These are phyloP conservation scores for Thelonectria blattea DNA, from an alignment of 2,329 filamentous ascomycete species.

Conservation along the genomic window DNA sequence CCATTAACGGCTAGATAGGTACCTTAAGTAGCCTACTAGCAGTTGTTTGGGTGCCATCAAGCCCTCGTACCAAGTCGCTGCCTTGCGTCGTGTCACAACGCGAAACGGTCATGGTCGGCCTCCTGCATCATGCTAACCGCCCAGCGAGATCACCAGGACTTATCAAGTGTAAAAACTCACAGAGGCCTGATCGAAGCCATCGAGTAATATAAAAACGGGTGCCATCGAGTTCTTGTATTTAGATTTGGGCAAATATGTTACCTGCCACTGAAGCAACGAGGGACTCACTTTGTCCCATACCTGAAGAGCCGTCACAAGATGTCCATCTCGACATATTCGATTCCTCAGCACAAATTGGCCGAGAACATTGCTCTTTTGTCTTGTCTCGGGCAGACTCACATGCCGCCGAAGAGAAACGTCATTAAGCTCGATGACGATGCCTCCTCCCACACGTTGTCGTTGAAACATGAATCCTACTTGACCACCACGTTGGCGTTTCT, in stretches of 20 bases:
- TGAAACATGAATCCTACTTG: constrained; percentile 29
- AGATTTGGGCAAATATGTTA: too few species aligned
- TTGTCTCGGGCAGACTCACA: constrained; percentile 3
- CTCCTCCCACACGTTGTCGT: constrained; percentile 3
- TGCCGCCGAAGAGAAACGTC: neutral
- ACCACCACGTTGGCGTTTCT: constrained; percentile 27
- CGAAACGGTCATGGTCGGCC: too few species aligned
- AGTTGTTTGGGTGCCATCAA: too few species aligned
- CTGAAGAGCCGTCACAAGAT: neutral
- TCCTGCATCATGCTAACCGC: too few species aligned
- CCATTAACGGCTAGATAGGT: too few species aligned
- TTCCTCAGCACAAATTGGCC: constrained; percentile 5
- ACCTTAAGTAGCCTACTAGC: too few species aligned
- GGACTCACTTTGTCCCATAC: neutral
- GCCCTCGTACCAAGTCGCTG: too few species aligned
- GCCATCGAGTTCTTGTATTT: too few species aligned
- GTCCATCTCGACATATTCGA: neutral
- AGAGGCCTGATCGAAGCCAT: neutral
- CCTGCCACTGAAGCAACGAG: too few species aligned
- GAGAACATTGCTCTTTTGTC: constrained; percentile 29
- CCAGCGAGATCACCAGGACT: too few species aligned
- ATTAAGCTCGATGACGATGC: neutral
- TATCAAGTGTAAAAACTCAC: neutral
- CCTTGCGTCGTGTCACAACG: too few species aligned
- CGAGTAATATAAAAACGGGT: too few species aligned